Evolutionary conservation across 2,329 filamentous ascomycete genomes (phyloP).

Genomic region (Akanthomyces uredinophilus): DNA sequence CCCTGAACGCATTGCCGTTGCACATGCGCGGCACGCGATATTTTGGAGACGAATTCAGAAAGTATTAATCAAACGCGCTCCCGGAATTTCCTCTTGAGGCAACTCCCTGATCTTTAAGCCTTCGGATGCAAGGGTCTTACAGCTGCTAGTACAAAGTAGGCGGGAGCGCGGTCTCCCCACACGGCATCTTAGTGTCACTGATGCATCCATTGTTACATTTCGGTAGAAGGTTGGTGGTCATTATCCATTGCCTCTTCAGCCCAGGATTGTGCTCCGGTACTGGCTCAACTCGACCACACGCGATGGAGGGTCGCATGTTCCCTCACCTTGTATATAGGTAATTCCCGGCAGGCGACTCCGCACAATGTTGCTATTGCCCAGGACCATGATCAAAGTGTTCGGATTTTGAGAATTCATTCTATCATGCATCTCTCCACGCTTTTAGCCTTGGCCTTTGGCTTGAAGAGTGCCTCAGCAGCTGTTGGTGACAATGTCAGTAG

Average conservation of each 20-base stretch:
- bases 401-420: not conserved
- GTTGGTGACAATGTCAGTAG: not conserved
- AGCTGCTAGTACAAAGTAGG: not conserved
- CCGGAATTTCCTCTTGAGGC: not conserved
- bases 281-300: not conserved
- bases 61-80: not conserved
- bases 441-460: not conserved
- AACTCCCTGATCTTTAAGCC: not conserved
- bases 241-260: not conserved
- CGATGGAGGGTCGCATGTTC: not conserved
- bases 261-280: not conserved
- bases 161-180: not conserved
- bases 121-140: not conserved
- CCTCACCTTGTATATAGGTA: not conserved
- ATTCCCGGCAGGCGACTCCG: not conserved
- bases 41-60: not conserved
- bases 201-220: not conserved
- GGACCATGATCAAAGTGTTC: not conserved
- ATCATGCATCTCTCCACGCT: not conserved
- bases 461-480: not conserved
- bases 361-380: not conserved
- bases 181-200: not conserved
- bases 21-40: not conserved
- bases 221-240: not conserved
- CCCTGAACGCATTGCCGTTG: no score